Evolutionary conservation across 495 filamentous ascomycete genomes (phyloP).

Genomic region (Neurospora tetraspora): DNA sequence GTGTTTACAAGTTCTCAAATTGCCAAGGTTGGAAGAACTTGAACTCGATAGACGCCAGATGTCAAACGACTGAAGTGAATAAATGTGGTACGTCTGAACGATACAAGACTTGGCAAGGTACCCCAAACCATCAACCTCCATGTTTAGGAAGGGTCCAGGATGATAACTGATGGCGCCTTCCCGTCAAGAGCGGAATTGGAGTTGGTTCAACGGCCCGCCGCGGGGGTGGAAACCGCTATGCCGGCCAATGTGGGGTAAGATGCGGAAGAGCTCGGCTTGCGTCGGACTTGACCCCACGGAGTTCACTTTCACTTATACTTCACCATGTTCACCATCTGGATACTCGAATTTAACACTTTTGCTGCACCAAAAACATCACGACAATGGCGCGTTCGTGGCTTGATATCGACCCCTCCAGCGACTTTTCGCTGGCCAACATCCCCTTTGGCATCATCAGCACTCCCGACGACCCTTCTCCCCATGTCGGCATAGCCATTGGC

Average conservation of each 20-base stretch:
- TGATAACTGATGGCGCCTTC: not conserved
- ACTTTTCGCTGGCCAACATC: conserved; percentile 82
- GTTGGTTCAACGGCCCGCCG: not conserved
- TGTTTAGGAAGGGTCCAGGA: not conserved
- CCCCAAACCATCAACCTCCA: not conserved
- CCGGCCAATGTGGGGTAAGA: not conserved
- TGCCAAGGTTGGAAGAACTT: not conserved
- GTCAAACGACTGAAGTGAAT: not conserved
- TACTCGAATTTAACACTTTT: too few relatives aligned
- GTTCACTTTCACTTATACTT: not conserved
- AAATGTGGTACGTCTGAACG: not conserved
- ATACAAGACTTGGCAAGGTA: not conserved
- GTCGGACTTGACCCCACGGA: not conserved
- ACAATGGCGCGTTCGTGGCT: conserved; percentile 28
- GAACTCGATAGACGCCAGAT: not conserved
- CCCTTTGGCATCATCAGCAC: conserved; percentile 85
- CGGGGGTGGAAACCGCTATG: not conserved
- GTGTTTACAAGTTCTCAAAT: not conserved
- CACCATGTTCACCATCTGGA: not conserved
- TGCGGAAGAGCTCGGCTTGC: not conserved
- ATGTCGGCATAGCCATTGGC: conserved; percentile 71
- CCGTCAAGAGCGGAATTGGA: not conserved
- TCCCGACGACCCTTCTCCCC: conserved; percentile 39
- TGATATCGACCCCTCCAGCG: conserved; percentile 22
- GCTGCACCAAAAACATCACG: not conserved